A percentile compares a stretch with the other conserved stretches of the same genome.
Evolutionary conservation across 305 asterid genomes (phyloP).

Genomic region (Rubia peregrina): DNA sequence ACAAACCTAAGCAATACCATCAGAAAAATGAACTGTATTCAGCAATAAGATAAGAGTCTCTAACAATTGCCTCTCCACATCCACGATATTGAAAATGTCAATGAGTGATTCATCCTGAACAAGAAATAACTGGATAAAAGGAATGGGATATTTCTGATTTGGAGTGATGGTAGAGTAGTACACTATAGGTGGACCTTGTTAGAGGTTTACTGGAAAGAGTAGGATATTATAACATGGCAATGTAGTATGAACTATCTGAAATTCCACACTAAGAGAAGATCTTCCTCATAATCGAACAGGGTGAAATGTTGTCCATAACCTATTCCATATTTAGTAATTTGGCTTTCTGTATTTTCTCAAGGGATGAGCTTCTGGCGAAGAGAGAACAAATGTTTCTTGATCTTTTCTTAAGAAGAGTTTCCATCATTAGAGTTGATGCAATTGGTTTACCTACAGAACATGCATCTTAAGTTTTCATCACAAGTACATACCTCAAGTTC

Average conservation of each 20-base stretch:
- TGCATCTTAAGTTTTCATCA: slow-evolving; percentile 8
- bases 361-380: neutral
- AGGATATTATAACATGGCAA: too few species aligned
- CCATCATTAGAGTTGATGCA: neutral
- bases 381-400: neutral
- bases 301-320: neutral
- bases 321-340: neutral
- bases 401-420: slow-evolving; percentile 4
- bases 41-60: neutral
- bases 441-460: neutral
- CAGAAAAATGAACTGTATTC: neutral
- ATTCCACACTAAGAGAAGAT: neutral
- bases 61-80: neutral
- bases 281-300: neutral
- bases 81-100: neutral
- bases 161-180: neutral
- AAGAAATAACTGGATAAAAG: neutral
- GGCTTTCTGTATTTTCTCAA: neutral
- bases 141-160: neutral
- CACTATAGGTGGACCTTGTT: neutral
- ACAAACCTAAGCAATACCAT: neutral
- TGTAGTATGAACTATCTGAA: neutral
- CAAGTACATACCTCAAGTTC: slow-evolving; percentile 50
- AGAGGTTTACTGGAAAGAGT: neutral
- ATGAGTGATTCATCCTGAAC: neutral